Conservation (phyloP, 2,329 filamentous ascomycete species). For the Botryosphaeria dothidea region DNA sequence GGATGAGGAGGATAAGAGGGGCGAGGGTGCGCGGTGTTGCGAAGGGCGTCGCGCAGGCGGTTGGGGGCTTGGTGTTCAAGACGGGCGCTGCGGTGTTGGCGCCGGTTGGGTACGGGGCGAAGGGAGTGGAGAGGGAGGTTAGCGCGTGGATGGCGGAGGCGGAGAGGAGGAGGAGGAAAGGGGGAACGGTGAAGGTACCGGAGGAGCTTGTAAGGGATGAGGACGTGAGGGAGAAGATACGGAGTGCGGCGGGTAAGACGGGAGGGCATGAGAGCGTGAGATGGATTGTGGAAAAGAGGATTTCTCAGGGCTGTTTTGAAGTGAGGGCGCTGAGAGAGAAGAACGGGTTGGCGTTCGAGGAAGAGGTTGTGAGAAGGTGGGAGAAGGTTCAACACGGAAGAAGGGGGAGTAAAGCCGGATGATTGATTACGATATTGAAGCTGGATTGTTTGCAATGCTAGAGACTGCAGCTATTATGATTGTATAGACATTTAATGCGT, state of each 20-base stretch:
- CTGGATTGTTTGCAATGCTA: not conserved
- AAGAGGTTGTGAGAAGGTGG: not conserved
- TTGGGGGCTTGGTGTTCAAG: not conserved
- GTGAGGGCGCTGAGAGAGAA: not conserved
- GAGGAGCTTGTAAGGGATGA: not conserved
- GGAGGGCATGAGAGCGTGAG: not conserved
- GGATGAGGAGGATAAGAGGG: not conserved
- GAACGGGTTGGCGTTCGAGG: not conserved
- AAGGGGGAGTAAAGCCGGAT: not conserved
- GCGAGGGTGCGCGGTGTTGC: not conserved
- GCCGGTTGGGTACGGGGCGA: not conserved
- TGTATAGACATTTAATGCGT: too few relatives aligned
- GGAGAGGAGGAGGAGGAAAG: not conserved
- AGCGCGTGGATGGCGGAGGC: not conserved
- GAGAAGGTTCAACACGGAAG: not conserved
- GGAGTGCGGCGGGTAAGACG: not conserved
- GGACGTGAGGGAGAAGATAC: not conserved
- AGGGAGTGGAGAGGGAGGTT: not conserved
- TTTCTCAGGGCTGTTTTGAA: not conserved
- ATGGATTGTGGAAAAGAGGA: not conserved
- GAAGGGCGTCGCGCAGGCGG: not conserved
- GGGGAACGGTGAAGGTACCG: not conserved
- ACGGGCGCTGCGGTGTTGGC: not conserved
- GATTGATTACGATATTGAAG: not conserved
- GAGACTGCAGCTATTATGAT: too few relatives aligned